Base-by-base conservation (phyloP, 2,329 filamentous ascomycete genomes). In the Fusarium sp. region DNA sequence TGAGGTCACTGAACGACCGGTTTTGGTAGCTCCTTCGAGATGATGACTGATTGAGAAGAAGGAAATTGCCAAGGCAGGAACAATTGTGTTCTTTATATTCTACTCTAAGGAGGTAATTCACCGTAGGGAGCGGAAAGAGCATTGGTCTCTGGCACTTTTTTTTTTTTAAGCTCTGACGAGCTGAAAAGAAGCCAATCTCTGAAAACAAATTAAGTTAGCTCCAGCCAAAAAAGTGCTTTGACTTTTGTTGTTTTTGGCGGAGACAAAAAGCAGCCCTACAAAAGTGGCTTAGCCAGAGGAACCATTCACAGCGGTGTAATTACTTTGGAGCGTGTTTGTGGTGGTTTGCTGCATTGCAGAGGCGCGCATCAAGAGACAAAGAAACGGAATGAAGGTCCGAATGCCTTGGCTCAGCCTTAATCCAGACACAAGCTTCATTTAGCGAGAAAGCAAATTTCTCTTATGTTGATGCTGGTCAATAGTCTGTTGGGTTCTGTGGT, bases 1-100 rank as follows among this genome's bases (percentile, higher is more conserved):
- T 71, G 69, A 72, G 64, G 64, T 72, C 69, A 72, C 69, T 43
- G 59, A 25, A 23, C 21, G 37, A 44, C 64, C 64, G 49, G 37
- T 40, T 69, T 69, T 19, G 56, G 64, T 32, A 43, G 47, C n/a
- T 68, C 42, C 47, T 43, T 49, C 9, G 15, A 33, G 44, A 19
- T 40, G 44, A n/a, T 44, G 37, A 64, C 23, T 54, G 47, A 53
- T 52, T 8, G 10, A 33, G 30, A 43, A n/a, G 44, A 19, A 28
- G 43, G 28, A 53, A 61, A 42, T 15, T 35, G 32, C 32, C 37
- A 58, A 52, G 19, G 33, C 21, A 40, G 19, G 28, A 28, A n/a
- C 28, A 37, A 25, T 46, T 18, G 35, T 30, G 3, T 46, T 35
- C 69, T 72, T 71, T 61, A 56, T 64, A 23, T 19, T 23, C 21